These are phyloP conservation scores for Quercus suber DNA, from an alignment of 306 rosid species.

Conservation along the genomic window DNA sequence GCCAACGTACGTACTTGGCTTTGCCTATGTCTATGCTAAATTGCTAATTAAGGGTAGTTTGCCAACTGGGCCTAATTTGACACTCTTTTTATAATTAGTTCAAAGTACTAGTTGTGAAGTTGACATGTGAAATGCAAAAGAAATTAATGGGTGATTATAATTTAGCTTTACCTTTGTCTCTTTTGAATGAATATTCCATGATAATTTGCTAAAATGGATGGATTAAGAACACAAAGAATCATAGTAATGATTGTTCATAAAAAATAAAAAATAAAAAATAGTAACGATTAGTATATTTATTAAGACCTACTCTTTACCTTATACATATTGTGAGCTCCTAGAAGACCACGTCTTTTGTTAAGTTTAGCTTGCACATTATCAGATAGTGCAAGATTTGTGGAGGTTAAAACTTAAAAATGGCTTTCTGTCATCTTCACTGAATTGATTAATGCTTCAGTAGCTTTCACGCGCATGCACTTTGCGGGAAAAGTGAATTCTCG, in stretches of 20 bases:
- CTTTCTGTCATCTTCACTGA: background rate
- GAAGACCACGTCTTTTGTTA: background rate
- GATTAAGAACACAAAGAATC: slow-evolving; percentile 2
- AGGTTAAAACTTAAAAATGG: no score
- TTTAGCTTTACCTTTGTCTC: slow-evolving; percentile 11
- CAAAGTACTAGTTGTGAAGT: background rate
- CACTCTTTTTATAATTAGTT: slow-evolving; percentile 11
- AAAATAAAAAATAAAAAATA: background rate
- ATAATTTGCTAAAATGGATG: slow-evolving; percentile 41
- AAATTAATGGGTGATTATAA: slow-evolving; percentile 35
- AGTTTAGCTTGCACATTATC: no score
- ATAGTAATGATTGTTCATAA: background rate
- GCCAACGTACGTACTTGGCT: slow-evolving; percentile 5
- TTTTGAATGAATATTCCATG: slow-evolving; percentile 36
- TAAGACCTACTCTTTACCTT: no score
- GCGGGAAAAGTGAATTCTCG: slow-evolving; percentile 13
- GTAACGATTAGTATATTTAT: background rate
- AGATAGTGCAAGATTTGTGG: no score
- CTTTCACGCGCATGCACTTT: background rate
- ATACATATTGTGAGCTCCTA: background rate
- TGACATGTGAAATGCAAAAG: slow-evolving; percentile 39
- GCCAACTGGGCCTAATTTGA: slow-evolving; percentile 18
- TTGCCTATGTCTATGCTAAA: background rate
- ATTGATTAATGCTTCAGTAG: background rate
- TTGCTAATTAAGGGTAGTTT: slow-evolving; percentile 12